These are phyloP conservation scores for Aureobasidium namibiae DNA, from an alignment of 2,329 filamentous ascomycete genomes.

Conservation along the genomic window DNA sequence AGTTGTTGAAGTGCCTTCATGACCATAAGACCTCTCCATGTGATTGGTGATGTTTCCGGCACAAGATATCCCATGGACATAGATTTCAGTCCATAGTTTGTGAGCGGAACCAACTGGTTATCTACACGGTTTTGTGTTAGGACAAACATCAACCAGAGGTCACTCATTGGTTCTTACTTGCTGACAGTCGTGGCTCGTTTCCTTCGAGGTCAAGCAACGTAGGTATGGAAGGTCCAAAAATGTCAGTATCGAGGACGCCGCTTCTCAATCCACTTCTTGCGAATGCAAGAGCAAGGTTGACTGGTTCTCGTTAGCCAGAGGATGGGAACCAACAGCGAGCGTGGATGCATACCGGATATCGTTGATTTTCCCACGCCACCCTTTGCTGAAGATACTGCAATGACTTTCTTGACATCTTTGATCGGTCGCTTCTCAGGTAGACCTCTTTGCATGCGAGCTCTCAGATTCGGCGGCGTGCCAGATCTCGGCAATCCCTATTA, in stretches of 20 bases:
- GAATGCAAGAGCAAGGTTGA: conserved; percentile 79
- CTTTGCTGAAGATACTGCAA: conserved; percentile 95
- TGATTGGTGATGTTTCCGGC: conserved; percentile 69
- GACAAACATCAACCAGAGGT: not conserved
- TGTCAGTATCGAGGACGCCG: conserved; percentile 90
- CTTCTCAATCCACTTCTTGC: conserved; percentile 71
- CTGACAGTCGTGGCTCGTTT: conserved; percentile 62
- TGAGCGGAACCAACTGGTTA: conserved; percentile 76
- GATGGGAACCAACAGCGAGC: not conserved
- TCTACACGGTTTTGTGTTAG: conserved; percentile 35
- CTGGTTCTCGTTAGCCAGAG: conserved; percentile 22
- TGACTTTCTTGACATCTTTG: conserved; percentile 76
- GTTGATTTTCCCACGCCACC: conserved; percentile 98
- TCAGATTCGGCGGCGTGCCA: conserved; percentile 56
- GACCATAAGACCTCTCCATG: conserved; percentile 95
- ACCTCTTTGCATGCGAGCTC: conserved; percentile 64
- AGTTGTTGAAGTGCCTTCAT: conserved; percentile 96
- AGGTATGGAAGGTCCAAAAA: conserved; percentile 92
- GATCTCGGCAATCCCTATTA: conserved; percentile 75
- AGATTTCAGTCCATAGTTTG: conserved; percentile 90
- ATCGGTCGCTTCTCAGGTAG: conserved; percentile 76
- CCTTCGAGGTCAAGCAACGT: conserved; percentile 60
- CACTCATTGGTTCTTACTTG: conserved; percentile 41
- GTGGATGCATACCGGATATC: conserved; percentile 55
- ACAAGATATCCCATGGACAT: conserved; percentile 99